Percentiles rank a stretch among this genome's conserved stretches.
Conservation (phyloP, 805 yeast species). For the Saturnispora silvae region DNA sequence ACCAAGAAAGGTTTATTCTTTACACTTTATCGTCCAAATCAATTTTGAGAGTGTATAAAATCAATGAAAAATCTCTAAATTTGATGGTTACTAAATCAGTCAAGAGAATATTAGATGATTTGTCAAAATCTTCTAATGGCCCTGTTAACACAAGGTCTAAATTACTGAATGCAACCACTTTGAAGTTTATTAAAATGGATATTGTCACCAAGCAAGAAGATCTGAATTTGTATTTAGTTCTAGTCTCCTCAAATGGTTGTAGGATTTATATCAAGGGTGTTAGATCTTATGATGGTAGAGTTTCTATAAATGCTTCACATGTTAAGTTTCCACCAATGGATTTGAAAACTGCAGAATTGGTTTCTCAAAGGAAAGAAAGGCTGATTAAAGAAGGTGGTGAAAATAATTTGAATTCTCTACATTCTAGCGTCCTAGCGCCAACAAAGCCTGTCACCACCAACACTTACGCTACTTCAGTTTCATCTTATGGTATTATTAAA, state of each 20-base stretch:
- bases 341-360: constrained; percentile 20
- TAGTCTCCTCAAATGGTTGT: constrained; percentile 75
- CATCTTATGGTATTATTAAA: constrained; percentile 3
- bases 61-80: constrained; percentile 28
- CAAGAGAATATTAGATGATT: constrained; percentile 34
- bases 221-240: constrained; percentile 59
- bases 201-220: constrained; percentile 58
- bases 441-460: background rate
- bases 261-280: constrained; percentile 56
- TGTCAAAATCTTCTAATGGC: constrained; percentile 34
- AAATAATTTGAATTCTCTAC: constrained; percentile 2
- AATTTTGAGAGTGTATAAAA: constrained; percentile 65
- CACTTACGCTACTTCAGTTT: background rate
- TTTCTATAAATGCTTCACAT: constrained; percentile 27
- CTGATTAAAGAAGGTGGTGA: constrained; percentile 27
- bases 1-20: constrained; percentile 63
- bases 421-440: constrained; percentile 5
- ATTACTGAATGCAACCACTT: constrained; percentile 41
- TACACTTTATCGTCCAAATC: constrained; percentile 80
- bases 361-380: constrained; percentile 29
- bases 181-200: constrained; percentile 53
- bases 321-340: constrained; percentile 38
- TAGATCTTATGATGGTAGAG: constrained; percentile 25
- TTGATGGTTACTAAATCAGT: constrained; percentile 30
- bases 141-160: constrained; percentile 27